Evolutionary conservation across 2,329 filamentous ascomycete species (phyloP).

Genomic region (Ilyonectria mors-panacis): DNA sequence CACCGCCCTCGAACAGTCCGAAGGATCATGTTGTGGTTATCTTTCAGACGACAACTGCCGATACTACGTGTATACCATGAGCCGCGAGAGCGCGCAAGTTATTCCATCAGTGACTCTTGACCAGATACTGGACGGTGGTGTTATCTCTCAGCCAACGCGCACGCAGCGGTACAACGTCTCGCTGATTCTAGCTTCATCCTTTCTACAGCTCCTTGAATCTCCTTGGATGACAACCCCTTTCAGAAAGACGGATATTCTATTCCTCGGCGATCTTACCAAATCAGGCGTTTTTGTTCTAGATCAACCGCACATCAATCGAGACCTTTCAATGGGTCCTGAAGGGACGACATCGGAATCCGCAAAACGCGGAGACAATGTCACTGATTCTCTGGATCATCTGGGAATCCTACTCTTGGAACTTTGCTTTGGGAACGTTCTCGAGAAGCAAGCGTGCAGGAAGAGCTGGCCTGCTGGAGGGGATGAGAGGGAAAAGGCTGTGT

Average conservation of each 20-base stretch:
- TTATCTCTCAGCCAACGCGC: slow-evolving; percentile 28
- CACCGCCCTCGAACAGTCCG: not conserved
- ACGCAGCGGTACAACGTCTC: slow-evolving; percentile 42
- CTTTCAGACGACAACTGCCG: not conserved
- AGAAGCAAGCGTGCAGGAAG: not conserved
- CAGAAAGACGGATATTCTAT: slow-evolving; percentile 39
- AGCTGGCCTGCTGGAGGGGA: not conserved
- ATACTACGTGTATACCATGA: slow-evolving; percentile 15
- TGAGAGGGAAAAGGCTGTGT: not conserved
- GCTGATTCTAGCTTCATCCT: slow-evolving; percentile 45
- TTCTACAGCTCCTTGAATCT: slow-evolving; percentile 45
- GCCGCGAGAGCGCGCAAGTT: not conserved
- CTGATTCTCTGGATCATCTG: not conserved
- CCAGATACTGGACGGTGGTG: slow-evolving; percentile 13
- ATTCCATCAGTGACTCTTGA: slow-evolving; percentile 14
- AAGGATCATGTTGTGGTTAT: not conserved
- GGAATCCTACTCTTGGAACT: not conserved
- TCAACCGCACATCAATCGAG: not conserved
- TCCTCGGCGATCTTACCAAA: not conserved
- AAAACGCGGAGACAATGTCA: not conserved
- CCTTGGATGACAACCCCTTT: slow-evolving; percentile 41
- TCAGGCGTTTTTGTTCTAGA: not conserved
- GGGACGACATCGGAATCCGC: not conserved
- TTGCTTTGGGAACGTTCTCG: not conserved
- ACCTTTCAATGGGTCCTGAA: not conserved